A percentile compares a stretch with the other conserved stretches of the same genome.
These are phyloP conservation scores for Chlorella vulgaris DNA, from an alignment of 139 green algal species.

Conservation along the genomic window DNA sequence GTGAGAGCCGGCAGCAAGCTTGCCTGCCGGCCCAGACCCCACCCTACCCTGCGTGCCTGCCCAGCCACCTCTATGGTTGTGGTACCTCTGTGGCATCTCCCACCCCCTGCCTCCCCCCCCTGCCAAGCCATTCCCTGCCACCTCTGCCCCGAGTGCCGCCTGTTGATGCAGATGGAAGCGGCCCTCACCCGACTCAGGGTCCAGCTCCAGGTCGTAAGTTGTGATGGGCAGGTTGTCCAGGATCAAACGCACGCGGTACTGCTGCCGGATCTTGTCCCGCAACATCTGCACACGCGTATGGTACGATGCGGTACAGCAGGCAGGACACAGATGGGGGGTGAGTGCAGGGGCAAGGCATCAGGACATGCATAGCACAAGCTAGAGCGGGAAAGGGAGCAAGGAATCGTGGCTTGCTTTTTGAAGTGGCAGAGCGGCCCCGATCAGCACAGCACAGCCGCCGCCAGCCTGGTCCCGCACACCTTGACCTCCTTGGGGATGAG, in stretches of 20 bases:
- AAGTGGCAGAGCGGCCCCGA: too few relatives aligned
- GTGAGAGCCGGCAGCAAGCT: too few relatives aligned
- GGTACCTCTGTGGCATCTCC: neutral
- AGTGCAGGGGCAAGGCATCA: too few relatives aligned
- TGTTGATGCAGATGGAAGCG: neutral
- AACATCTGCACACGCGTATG: conserved; percentile 55
- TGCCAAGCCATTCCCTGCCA: neutral
- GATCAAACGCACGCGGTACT: conserved; percentile 93
- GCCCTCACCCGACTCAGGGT: conserved; percentile 54
- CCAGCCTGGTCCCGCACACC: conserved; percentile 33
- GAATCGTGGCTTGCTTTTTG: too few relatives aligned
- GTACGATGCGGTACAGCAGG: too few relatives aligned
- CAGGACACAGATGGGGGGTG: neutral
- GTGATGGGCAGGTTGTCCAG: conserved; percentile 98
- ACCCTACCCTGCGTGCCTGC: too few relatives aligned
- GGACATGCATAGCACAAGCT: too few relatives aligned
- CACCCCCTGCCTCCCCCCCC: neutral
- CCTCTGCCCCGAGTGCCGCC: neutral
- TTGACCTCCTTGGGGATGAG: conserved; percentile 66
- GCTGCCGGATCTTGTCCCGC: conserved; percentile 74
- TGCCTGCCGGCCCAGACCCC: too few relatives aligned
- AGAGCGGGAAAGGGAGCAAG: too few relatives aligned
- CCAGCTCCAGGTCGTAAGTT: conserved; percentile 80
- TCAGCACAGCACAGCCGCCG: too few relatives aligned
- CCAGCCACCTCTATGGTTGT: too few relatives aligned